Evolutionary conservation across 768 basidiomycete species (phyloP).

Genomic region (Gautieria morchelliformis): DNA sequence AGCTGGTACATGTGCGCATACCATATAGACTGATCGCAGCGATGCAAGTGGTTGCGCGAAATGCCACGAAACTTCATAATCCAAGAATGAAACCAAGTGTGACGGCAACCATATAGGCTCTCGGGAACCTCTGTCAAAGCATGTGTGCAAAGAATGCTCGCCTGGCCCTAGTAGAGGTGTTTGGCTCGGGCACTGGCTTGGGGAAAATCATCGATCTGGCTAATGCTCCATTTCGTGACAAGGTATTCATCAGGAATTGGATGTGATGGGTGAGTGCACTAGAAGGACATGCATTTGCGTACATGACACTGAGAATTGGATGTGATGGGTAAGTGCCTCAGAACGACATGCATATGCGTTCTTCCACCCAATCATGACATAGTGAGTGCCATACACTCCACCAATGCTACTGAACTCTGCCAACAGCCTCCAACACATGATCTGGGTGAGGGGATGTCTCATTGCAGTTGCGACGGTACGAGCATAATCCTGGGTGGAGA

Average conservation of each 20-base stretch:
- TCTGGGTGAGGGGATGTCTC: constrained; percentile 68
- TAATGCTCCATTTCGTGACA: constrained; percentile 64
- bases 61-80: constrained; percentile 63
- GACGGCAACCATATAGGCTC: constrained; percentile 64
- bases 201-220: too few species aligned
- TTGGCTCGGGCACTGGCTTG: too few species aligned
- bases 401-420: constrained; percentile 63
- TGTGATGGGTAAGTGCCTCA: too few species aligned
- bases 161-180: too few species aligned
- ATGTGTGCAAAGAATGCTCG: too few species aligned
- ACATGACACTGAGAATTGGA: too few species aligned
- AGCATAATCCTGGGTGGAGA: constrained; percentile 63
- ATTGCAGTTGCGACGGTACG: constrained; percentile 41
- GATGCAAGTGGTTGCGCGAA: constrained; percentile 46
- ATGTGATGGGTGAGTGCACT: neutral
- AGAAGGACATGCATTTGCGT: neutral
- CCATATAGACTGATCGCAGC: constrained; percentile 76
- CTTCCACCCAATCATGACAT: too few species aligned
- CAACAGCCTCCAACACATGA: constrained; percentile 64
- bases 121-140: neutral
- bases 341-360: too few species aligned
- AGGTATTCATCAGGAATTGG: constrained; percentile 63
- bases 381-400: constrained; percentile 30
- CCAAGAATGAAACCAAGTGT: constrained; percentile 67
- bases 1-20: constrained; percentile 60